A percentile compares a stretch with the other conserved stretches of the same genome.
Conservation (phyloP, 2,329 filamentous ascomycete genomes). For the Hirsutella thompsonii region DNA sequence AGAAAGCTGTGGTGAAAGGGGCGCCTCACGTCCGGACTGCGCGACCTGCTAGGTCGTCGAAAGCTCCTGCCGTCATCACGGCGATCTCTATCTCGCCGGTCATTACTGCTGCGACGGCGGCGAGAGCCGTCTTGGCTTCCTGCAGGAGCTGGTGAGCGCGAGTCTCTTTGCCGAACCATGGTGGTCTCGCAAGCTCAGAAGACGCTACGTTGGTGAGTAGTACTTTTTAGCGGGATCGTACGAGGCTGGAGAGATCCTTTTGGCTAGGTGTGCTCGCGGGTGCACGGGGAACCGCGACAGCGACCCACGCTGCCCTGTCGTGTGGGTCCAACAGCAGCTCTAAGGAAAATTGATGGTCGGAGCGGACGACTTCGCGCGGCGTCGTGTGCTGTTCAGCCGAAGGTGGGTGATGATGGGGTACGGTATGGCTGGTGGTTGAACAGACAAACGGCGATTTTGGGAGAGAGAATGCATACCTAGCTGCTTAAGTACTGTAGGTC, state of each 20-base stretch:
- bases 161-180: conserved; percentile 54
- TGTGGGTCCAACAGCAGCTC: not conserved
- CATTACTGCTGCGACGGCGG: conserved; percentile 51
- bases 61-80: conserved; percentile 35
- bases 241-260: not conserved
- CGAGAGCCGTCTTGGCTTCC: conserved; percentile 67
- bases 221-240: conserved; percentile 17
- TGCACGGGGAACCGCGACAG: not conserved
- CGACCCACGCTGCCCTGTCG: not conserved
- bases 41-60: conserved; percentile 46
- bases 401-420: not conserved
- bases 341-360: not conserved
- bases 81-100: conserved; percentile 41
- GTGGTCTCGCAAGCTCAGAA: conserved; percentile 27
- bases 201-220: conserved; percentile 24
- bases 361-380: not conserved
- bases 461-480: too few relatives aligned
- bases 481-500: too few relatives aligned
- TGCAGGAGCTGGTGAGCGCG: conserved; percentile 88
- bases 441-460: too few relatives aligned
- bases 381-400: not conserved
- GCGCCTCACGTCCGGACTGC: conserved; percentile 48
- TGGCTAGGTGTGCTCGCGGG: not conserved
- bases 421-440: too few relatives aligned
- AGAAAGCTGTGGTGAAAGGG: conserved; percentile 8